Evolutionary conservation across 2,329 filamentous ascomycete genomes (phyloP).

Genomic region (Arthrobotrys megalospora): DNA sequence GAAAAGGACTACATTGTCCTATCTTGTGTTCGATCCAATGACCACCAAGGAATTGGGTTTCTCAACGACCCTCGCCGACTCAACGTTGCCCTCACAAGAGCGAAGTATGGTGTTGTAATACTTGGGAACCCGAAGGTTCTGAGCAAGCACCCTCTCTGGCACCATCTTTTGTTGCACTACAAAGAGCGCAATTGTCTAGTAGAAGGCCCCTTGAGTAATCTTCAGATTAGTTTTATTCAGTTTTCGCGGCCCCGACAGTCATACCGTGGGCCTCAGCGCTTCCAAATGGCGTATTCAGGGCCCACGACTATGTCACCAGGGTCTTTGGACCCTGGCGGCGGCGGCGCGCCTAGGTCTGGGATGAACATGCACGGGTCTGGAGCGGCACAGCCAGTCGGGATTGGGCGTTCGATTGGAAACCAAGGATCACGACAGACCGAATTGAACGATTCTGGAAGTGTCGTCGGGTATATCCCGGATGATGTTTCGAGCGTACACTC

Average conservation of each 20-base stretch:
- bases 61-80: conserved; percentile 96
- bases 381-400: conserved; percentile 67
- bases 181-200: conserved; percentile 97
- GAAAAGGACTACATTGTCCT: conserved; percentile 99
- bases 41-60: conserved; percentile 99
- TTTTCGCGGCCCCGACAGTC: conserved; percentile 94
- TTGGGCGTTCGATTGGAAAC: conserved; percentile 53
- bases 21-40: conserved; percentile 97
- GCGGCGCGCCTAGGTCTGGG: conserved; percentile 12
- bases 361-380: conserved; percentile 63
- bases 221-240: conserved; percentile 95
- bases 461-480: conserved; percentile 95
- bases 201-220: conserved; percentile 92
- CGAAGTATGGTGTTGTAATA: conserved; percentile 96
- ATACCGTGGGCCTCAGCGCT: conserved; percentile 89
- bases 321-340: conserved; percentile 19
- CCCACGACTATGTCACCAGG: conserved; percentile 65
- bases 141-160: conserved; percentile 98
- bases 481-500: conserved; percentile 97
- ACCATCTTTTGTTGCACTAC: conserved; percentile 93
- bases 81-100: conserved; percentile 95
- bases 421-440: conserved; percentile 66
- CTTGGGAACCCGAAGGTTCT: conserved; percentile 97
- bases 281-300: conserved; percentile 82
- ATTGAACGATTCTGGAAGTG: conserved; percentile 83